Evolutionary conservation across 345 rosid species (phyloP).

Genomic region (Firmiana major): DNA sequence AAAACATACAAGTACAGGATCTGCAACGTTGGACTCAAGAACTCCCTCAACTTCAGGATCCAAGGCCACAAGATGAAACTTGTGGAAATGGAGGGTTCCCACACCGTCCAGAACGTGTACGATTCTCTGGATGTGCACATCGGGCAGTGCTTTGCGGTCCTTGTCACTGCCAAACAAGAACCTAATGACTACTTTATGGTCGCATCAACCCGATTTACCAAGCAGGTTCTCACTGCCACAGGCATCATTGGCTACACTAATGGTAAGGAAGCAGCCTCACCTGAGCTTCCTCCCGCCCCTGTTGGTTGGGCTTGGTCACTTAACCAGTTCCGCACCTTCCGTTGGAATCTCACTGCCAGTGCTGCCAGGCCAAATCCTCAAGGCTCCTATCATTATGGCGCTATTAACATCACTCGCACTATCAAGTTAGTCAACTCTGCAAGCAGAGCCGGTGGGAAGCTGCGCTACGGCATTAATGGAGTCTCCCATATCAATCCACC

Average conservation of each 20-base stretch:
- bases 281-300: slow-evolving; percentile 45
- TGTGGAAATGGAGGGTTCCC: slow-evolving; percentile 76
- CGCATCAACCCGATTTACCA: slow-evolving; percentile 60
- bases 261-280: slow-evolving; percentile 42
- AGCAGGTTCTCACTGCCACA: slow-evolving; percentile 27
- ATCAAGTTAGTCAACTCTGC: slow-evolving; percentile 54
- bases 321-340: slow-evolving; percentile 66
- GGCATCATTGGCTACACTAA: slow-evolving; percentile 47
- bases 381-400: slow-evolving; percentile 75
- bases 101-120: slow-evolving; percentile 52
- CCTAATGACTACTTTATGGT: slow-evolving; percentile 59
- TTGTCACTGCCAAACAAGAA: slow-evolving; percentile 49
- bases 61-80: slow-evolving; percentile 62
- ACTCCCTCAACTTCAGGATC: slow-evolving; percentile 57
- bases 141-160: slow-evolving; percentile 53
- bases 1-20: slow-evolving; percentile 59
- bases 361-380: slow-evolving; percentile 91
- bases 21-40: slow-evolving; percentile 63
- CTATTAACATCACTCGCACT: slow-evolving; percentile 61
- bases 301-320: slow-evolving; percentile 74
- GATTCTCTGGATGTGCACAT: slow-evolving; percentile 68
- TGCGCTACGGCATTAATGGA: slow-evolving; percentile 61
- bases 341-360: slow-evolving; percentile 77
- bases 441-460: slow-evolving; percentile 40
- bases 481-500: slow-evolving; percentile 48